A percentile compares a stretch with the other conserved stretches of the same genome.
Evolutionary conservation across 768 basidiomycete species (phyloP).

Genomic region (Multifurca ochricompacta): DNA sequence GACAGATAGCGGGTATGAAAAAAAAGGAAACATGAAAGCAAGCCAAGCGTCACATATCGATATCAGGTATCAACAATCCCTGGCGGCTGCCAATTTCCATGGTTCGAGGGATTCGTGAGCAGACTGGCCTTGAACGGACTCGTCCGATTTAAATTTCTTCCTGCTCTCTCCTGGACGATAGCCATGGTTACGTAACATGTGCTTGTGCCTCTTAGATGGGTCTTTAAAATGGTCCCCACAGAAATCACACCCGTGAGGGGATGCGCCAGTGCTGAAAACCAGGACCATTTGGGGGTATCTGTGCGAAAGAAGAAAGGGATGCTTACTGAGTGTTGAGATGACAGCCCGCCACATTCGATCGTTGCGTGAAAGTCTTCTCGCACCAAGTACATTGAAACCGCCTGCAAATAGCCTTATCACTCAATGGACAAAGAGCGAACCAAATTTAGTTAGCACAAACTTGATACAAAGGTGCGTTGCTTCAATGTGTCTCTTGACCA

Average conservation of each 20-base stretch:
- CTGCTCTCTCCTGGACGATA: conserved; percentile 43
- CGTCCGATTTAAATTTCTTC: conserved; percentile 21
- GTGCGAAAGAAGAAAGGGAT: conserved; percentile 15
- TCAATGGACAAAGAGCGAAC: conserved; percentile 19
- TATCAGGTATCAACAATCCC: conserved; percentile 6
- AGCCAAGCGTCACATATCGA: not conserved
- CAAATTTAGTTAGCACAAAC: conserved; percentile 31
- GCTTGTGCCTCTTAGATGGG: conserved; percentile 55
- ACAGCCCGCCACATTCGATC: conserved; percentile 47
- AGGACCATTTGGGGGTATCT: not conserved
- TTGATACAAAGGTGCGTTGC: conserved; percentile 53
- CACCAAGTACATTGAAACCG: conserved; percentile 47
- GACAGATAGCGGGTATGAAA: conserved; percentile 1
- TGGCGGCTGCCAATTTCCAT: conserved; percentile 12
- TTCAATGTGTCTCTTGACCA: conserved; percentile 62
- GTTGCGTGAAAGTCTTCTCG: conserved; percentile 47
- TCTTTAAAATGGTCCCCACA: conserved; percentile 55
- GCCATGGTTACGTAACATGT: conserved; percentile 45
- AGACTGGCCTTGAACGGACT: conserved; percentile 20
- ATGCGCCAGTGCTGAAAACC: conserved; percentile 43
- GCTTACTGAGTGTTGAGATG: conserved; percentile 49
- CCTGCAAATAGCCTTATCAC: conserved; percentile 28
- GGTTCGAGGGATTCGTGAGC: conserved; percentile 23
- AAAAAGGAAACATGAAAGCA: conserved; percentile 13
- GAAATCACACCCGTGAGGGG: conserved; percentile 46